Evolutionary conservation across 306 rosid species (phyloP), one percentile per base, ranked within the genome.

Genomic region (Gynostemma pentaphyllum): DNA sequence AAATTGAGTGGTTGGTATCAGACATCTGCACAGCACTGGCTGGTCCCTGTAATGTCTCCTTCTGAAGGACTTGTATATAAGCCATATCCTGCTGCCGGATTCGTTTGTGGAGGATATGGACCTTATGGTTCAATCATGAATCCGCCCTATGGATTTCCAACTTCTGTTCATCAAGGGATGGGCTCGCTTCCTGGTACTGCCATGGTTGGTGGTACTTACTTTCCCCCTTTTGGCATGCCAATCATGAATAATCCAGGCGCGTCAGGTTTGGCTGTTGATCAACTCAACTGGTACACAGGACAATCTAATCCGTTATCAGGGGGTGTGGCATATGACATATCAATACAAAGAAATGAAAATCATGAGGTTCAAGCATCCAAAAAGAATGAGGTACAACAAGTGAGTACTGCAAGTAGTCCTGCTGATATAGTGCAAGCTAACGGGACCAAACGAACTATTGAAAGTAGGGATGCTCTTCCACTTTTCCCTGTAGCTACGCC

Each of bases 41-140:
- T 94, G 66, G 66, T 94, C 68, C 99, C 99, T 40, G 89, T 94
- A 15, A 80, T 86, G 95, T 74, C 94, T 65, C 87, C 95, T 40
- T 76, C 96, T 11, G 99, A 94, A 76, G 99, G 97, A 74, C 95
- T 94, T 6, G 71, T 94, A 23, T 94, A 84, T 77, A 92, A 92
- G 87, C 99, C 99, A 19, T 94, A 84, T 71, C 72, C 78, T 5
- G 95, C 74, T 24, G 95, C 95, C 41, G 94, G 82, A 72, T 78
- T 71, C 14, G 6, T 64, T 68, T 75, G 70, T 74, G 96, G 85
- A 75, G 89, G 88, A 72, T 71, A 55, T 65, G 96, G 88, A 55
- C 95, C 94, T 24, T 81, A 64, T 52, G 79, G 78, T 46, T 67
- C 88, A 51, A 29, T 81, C 37, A 74, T 78, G 77, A 81, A 79